Conservation (phyloP, 129 eudicot species). For the Lactuca saligna region DNA sequence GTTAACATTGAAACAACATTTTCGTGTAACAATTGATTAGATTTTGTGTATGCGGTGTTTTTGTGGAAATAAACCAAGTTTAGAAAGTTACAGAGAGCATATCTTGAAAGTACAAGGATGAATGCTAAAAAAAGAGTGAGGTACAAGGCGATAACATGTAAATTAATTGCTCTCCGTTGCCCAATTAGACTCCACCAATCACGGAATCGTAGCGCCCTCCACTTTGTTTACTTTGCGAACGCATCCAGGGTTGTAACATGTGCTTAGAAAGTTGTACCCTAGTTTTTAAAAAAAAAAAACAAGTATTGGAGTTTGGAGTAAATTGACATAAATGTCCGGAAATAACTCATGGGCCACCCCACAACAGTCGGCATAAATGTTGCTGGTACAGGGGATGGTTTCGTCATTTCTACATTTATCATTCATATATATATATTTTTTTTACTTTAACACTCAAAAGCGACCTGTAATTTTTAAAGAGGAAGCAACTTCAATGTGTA, state of each 20-base stretch:
- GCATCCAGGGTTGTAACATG: not conserved
- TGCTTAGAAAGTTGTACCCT: not conserved
- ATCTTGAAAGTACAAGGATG: constrained; percentile 27
- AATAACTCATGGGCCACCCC: constrained; percentile 1
- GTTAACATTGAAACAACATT: not conserved
- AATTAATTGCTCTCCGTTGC: constrained; percentile 7
- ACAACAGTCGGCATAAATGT: constrained; percentile 31
- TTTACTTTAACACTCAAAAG: not conserved
- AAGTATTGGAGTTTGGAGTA: not conserved
- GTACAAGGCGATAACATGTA: constrained; percentile 34
- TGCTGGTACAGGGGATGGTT: constrained; percentile 19
- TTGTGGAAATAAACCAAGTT: constrained; percentile 9
- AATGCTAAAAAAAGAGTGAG: constrained; percentile 19
- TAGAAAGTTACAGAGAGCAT: constrained; percentile 19
- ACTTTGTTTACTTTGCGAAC: not conserved
- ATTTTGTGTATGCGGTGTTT: constrained; percentile 4
- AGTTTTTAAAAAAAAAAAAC: not conserved
- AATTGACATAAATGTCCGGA: constrained; percentile 21
- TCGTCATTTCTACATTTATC: constrained; percentile 4
- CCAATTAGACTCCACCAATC: constrained; percentile 26
- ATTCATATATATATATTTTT: not conserved
- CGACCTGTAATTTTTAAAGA: constrained; percentile 8
- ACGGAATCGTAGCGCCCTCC: constrained; percentile 45
- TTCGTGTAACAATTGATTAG: constrained; percentile 6
- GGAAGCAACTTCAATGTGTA: not conserved